Percentiles rank a stretch among this genome's conserved stretches.
Evolutionary conservation across 148 eudicot species (phyloP).

Genomic region (Chenopodium formosanum): DNA sequence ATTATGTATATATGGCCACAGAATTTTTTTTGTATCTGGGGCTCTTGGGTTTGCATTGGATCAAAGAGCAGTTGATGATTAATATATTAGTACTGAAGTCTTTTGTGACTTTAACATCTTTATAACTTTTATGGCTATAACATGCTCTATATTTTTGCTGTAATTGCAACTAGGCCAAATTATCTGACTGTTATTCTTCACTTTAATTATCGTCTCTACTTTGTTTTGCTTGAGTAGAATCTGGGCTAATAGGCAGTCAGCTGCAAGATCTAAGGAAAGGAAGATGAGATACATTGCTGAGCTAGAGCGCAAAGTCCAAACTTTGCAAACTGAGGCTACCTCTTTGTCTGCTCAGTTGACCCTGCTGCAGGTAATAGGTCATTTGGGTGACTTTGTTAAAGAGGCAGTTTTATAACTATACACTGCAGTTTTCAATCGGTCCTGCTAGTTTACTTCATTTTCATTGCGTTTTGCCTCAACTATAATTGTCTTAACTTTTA

Average conservation of each 20-base stretch:
- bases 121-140: not conserved
- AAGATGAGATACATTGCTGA: constrained; percentile 82
- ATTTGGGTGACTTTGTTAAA: not conserved
- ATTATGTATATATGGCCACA: not conserved
- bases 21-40: not conserved
- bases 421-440: constrained; percentile 2
- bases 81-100: not conserved
- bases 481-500: not conserved
- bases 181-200: not conserved
- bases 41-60: not conserved
- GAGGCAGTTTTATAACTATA: not conserved
- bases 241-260: constrained; percentile 88
- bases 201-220: not conserved
- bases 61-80: not conserved
- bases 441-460: not conserved
- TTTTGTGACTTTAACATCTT: not conserved
- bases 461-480: not conserved
- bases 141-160: not conserved
- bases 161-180: constrained; percentile 3
- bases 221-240: constrained; percentile 38
- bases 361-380: constrained; percentile 57
- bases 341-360: constrained; percentile 70
- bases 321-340: constrained; percentile 78
- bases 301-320: constrained; percentile 76
- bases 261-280: constrained; percentile 90